A percentile compares a stretch with the other conserved stretches of the same genome.
Conservation (phyloP, 2,329 filamentous ascomycete species). For the Cladosporium sp. region DNA sequence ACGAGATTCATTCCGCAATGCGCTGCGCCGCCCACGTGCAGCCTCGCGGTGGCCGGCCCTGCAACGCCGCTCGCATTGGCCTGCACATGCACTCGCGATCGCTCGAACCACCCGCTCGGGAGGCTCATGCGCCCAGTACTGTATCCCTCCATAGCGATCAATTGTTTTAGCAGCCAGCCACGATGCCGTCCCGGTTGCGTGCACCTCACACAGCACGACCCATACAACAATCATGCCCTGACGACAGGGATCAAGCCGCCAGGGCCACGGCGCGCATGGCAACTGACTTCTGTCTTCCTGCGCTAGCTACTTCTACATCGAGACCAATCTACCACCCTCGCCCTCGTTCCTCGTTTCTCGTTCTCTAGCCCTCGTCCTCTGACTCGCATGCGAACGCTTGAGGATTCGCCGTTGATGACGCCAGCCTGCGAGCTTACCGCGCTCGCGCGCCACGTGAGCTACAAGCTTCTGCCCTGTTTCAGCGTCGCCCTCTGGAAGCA, state of each 20-base stretch:
- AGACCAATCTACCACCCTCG: too few relatives aligned
- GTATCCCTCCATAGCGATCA: neutral
- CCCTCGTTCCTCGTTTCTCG: too few relatives aligned
- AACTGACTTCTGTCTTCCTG: too few relatives aligned
- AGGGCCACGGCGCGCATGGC: too few relatives aligned
- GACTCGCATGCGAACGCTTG: slow-evolving; percentile 1
- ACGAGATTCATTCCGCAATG: too few relatives aligned
- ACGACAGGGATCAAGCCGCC: too few relatives aligned
- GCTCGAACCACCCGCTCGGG: slow-evolving; percentile 1
- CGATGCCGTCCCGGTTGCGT: neutral
- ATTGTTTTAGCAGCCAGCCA: neutral
- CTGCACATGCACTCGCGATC: neutral
- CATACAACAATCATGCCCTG: neutral
- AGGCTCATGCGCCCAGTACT: neutral
- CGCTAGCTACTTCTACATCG: too few relatives aligned
- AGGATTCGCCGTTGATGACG: slow-evolving; percentile 12
- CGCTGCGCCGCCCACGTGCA: too few relatives aligned
- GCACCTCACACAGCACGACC: neutral
- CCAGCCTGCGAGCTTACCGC: slow-evolving; percentile 1
- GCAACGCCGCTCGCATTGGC: neutral
- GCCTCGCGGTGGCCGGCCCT: neutral
- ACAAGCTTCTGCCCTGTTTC: slow-evolving; percentile 10
- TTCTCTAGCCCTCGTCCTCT: slow-evolving; percentile 3
- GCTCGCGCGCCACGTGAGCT: slow-evolving; percentile 3
- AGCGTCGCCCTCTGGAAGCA: neutral